phyloP scores from a whole-genome alignment of 2,329 filamentous ascomycete species.

The Diplodia intermedia region DNA sequence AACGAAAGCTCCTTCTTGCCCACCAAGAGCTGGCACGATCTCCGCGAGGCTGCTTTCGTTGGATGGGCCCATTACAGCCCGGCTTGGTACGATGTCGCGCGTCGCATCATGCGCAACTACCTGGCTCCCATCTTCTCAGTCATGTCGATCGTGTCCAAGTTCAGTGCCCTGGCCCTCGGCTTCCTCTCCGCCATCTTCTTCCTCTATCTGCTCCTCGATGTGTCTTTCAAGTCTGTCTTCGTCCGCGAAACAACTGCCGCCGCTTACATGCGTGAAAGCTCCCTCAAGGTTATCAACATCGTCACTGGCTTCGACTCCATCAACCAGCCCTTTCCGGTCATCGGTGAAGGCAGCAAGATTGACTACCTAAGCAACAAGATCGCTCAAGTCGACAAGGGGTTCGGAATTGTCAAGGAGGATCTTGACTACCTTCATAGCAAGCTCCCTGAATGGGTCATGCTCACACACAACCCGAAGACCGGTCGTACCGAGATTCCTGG shows the following conservation, averaged over 20 bases:
- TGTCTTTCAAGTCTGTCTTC: conserved; percentile 8
- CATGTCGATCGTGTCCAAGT: neutral
- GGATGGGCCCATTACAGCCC: conserved; percentile 8
- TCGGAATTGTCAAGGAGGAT: conserved; percentile 20
- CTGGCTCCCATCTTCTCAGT: conserved; percentile 1
- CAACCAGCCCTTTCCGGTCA: conserved; percentile 4
- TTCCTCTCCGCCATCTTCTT: conserved; percentile 10
- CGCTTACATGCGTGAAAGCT: conserved; percentile 12
- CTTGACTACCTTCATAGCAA: conserved; percentile 52
- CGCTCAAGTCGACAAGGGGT: conserved; percentile 1
- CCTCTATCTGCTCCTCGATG: conserved; percentile 7
- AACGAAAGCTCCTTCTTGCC: conserved; percentile 1
- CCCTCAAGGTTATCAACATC: neutral
- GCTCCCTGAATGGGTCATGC: conserved; percentile 64
- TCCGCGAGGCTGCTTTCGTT: conserved; percentile 9
- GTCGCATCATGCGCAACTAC: conserved; percentile 11
- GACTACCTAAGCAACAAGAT: conserved; percentile 9
- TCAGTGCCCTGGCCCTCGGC: conserved; percentile 10
- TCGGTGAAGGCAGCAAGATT: neutral
- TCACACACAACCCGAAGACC: conserved; percentile 58
- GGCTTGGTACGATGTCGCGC: conserved; percentile 2
- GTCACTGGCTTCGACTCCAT: neutral
- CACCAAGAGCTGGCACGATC: conserved; percentile 14
- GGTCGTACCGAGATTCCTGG: conserved; percentile 63
- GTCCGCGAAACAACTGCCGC: conserved; percentile 3